Evolutionary conservation across 2,329 filamentous ascomycete species (phyloP).

Genomic region (Monilinia laxa): DNA sequence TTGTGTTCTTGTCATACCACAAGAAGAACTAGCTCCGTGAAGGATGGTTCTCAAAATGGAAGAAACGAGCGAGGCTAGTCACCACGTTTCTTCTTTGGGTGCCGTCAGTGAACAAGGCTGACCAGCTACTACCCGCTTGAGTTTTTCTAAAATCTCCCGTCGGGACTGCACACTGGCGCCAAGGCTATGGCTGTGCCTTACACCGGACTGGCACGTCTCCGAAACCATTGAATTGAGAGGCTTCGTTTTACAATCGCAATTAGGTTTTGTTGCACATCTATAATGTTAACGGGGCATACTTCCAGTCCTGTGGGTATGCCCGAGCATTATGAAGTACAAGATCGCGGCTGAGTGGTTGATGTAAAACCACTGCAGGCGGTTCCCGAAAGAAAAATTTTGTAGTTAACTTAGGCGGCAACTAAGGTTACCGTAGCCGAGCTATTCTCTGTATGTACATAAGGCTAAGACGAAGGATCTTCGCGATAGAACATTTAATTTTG

Average conservation of each 20-base stretch:
- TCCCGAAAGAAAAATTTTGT: too few species aligned
- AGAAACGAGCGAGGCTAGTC: slow-evolving; percentile 3
- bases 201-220: not conserved
- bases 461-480: not conserved
- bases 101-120: not conserved
- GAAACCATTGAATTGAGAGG: not conserved
- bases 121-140: not conserved
- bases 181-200: not conserved
- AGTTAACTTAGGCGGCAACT: too few species aligned
- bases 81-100: not conserved
- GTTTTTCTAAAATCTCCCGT: not conserved
- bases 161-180: too few species aligned
- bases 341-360: not conserved
- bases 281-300: not conserved
- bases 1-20: not conserved
- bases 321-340: not conserved
- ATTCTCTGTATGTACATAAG: not conserved
- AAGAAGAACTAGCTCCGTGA: not conserved
- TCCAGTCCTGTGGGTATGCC: not conserved
- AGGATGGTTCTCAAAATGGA: not conserved
- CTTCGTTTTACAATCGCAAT: not conserved
- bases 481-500: not conserved
- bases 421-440: not conserved
- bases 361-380: not conserved
- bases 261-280: not conserved